Conservation (phyloP, 257 asterid genomes). For the Verbascum thapsus region DNA sequence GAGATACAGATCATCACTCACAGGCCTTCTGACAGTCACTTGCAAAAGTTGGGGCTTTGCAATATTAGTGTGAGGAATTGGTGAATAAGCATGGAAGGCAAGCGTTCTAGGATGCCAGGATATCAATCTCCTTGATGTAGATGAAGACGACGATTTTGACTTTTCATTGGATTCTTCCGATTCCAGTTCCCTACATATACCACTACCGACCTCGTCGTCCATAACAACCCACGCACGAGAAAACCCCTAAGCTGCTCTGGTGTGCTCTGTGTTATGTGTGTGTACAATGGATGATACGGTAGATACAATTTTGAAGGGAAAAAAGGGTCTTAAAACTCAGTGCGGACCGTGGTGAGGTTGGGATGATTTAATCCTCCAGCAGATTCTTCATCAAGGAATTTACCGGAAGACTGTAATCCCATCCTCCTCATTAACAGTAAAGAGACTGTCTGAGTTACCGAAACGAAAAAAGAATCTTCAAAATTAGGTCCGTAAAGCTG, state of each 20-base stretch:
- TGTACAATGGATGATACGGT: conserved; percentile 1
- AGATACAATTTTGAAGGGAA: neutral
- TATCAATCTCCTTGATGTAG: conserved; percentile 45
- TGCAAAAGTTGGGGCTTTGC: conserved; percentile 69
- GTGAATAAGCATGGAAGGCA: conserved; percentile 59
- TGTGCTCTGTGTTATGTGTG: conserved; percentile 23
- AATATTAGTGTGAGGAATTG: conserved; percentile 38
- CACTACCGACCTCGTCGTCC: conserved; percentile 54
- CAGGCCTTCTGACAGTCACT: conserved; percentile 82
- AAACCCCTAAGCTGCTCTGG: conserved; percentile 23
- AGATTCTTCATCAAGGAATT: conserved; percentile 57
- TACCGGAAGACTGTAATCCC: conserved; percentile 96
- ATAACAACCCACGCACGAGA: no score
- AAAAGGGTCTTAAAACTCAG: conserved; percentile 33
- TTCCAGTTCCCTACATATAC: conserved; percentile 37
- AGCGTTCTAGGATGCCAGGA: conserved; percentile 79
- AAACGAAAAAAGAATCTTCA: conserved; percentile 36
- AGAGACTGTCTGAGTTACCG: conserved; percentile 15
- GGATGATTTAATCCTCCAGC: conserved; percentile 62
- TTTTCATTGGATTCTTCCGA: conserved; percentile 42
- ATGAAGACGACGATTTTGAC: conserved; percentile 50
- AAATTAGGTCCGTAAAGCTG: conserved; percentile 44
- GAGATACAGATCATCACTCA: conserved; percentile 47
- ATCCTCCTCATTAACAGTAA: conserved; percentile 69
- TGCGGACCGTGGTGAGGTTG: conserved; percentile 20